Evolutionary conservation across 2,329 filamentous ascomycete genomes (phyloP), one percentile per base, ranked within the genome.

Genomic region (Penicillium sp.): DNA sequence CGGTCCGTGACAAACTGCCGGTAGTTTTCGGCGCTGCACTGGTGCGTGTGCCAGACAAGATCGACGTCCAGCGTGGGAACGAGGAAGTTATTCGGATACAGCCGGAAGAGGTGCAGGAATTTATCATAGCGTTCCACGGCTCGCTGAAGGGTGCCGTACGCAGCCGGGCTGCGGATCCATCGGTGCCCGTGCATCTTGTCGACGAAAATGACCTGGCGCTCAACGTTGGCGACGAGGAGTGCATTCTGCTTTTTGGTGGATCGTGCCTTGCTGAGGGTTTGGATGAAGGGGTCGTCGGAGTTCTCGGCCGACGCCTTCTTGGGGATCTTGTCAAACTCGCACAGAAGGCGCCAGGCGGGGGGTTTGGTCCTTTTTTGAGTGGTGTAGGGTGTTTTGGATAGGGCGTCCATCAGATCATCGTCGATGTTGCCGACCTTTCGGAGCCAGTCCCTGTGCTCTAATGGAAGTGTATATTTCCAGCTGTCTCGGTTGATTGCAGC

Each of bases 91-190:
- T 38, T 71, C 0, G 74, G 77, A 54, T 79, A 73, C 13, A 75
- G 66, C 23, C 73, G 69, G 62, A 78, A 78, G 55, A 80, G 76
- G 11, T 67, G 58, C 26, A 79, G 71, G n/a, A 86, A 81, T 13
- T 84, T 81, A 15, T 64, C 1, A 76, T 82, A 71, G 80, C 83
- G 72, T 1, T 71, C 72, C 2, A 91, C 78, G 0, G 92, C 80
- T 0, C 90, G 84, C 0, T 75, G 66, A 83, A 91, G 90, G 0
- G 90, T 93, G 0, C 83, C 78, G 3, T 78, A 77, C 0, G 88
- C 83, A 0, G 87, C 82, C 0, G 90, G 90, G 19, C 88, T 90
- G 73, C 92, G 90, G 1, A 93, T 79, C 91, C 91, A 95, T 75
- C 93, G 90, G 44, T 93, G 86, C 66, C 85, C 83, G 66, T 86